Evolutionary conservation across 2,329 filamentous ascomycete species (phyloP).

Genomic region (Aspergillus sp.): DNA sequence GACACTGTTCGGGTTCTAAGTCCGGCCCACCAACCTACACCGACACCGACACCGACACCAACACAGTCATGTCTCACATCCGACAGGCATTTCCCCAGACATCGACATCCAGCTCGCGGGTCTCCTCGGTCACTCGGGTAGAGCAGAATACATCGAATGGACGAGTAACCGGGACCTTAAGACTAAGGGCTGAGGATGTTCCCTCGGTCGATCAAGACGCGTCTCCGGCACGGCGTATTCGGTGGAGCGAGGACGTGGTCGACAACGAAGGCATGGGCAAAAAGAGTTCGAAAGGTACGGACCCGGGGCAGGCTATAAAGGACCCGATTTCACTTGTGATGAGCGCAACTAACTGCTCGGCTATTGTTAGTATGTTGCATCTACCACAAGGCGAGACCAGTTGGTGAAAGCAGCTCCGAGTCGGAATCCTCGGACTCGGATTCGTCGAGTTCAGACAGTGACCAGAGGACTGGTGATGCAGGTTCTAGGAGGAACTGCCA

Average conservation of each 20-base stretch:
- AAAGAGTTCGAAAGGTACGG: conserved; percentile 88
- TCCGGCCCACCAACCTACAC: too few species aligned
- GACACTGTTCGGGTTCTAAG: too few species aligned
- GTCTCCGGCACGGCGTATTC: conserved; percentile 66
- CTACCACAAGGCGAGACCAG: conserved; percentile 82
- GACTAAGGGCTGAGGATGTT: conserved; percentile 34
- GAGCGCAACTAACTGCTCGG: conserved; percentile 3
- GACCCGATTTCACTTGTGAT: neutral
- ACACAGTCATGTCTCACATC: conserved; percentile 45
- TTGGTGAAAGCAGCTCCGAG: conserved; percentile 77
- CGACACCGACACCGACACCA: neutral
- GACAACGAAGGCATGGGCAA: conserved; percentile 94
- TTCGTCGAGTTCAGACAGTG: conserved; percentile 56
- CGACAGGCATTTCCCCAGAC: conserved; percentile 9
- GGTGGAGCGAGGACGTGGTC: conserved; percentile 90
- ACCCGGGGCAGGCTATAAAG: neutral
- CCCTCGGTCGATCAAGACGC: conserved; percentile 18
- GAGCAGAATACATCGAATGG: conserved; percentile 25
- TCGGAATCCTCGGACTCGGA: conserved; percentile 57
- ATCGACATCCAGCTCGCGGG: conserved; percentile 25
- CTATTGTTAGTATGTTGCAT: conserved; percentile 88
- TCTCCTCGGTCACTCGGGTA: conserved; percentile 30
- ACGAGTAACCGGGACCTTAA: conserved; percentile 36
- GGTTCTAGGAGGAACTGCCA: conserved; percentile 30
- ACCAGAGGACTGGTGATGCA: conserved; percentile 37